Evolutionary conservation across 2,329 filamentous ascomycete genomes (phyloP).

Genomic region (Blastomyces parvus): DNA sequence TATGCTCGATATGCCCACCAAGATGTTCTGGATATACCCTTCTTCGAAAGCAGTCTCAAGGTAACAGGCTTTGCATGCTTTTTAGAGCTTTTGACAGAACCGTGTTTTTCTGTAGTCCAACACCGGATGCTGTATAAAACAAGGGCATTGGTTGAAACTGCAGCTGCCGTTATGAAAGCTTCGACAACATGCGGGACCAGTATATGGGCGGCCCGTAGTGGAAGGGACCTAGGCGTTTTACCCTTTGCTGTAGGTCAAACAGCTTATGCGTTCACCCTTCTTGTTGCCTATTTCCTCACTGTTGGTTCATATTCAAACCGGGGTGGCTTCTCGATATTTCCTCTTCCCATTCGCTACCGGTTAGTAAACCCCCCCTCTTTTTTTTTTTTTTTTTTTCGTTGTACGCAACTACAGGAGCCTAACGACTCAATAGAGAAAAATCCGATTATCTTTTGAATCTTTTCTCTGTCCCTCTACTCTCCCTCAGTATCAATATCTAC

Average conservation of each 20-base stretch:
- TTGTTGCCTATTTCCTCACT: slow-evolving; percentile 59
- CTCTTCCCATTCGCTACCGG: slow-evolving; percentile 36
- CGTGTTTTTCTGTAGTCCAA: slow-evolving; percentile 80
- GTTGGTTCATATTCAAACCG: slow-evolving; percentile 48
- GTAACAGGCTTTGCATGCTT: slow-evolving; percentile 50
- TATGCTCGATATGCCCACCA: slow-evolving; percentile 53
- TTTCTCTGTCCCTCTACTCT: slow-evolving; percentile 62
- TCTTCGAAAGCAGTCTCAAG: slow-evolving; percentile 49
- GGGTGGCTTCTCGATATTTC: slow-evolving; percentile 61
- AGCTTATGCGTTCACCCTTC: slow-evolving; percentile 59
- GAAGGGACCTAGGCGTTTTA: slow-evolving; percentile 59
- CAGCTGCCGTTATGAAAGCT: slow-evolving; percentile 70
- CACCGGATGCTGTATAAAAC: slow-evolving; percentile 69
- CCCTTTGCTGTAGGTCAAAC: slow-evolving; percentile 86
- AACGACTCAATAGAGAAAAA: slow-evolving; percentile 19
- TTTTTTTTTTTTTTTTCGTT: too few relatives aligned
- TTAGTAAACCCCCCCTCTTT: slow-evolving; percentile 23
- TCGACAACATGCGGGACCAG: slow-evolving; percentile 62
- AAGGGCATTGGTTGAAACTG: slow-evolving; percentile 72
- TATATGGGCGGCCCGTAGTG: slow-evolving; percentile 48
- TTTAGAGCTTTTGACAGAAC: slow-evolving; percentile 75
- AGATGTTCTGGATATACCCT: slow-evolving; percentile 48
- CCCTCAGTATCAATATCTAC: slow-evolving; percentile 68
- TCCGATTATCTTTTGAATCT: slow-evolving; percentile 46
- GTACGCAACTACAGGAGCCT: slow-evolving; percentile 5